Evolutionary conservation across 2,329 filamentous ascomycete species (phyloP).

Genomic region (Colletotrichum destructivum): DNA sequence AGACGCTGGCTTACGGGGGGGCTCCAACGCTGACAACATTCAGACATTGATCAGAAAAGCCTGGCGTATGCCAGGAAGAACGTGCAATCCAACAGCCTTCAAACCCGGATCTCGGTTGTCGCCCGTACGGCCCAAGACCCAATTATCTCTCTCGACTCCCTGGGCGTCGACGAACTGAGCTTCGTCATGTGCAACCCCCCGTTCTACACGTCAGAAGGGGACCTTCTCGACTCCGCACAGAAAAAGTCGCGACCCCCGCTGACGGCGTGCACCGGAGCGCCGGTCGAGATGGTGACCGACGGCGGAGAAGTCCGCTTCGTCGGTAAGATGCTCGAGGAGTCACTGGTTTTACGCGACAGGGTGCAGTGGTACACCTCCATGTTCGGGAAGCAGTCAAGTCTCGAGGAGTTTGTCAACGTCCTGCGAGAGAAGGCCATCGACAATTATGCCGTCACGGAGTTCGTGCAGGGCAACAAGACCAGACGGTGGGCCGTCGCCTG

Average conservation of each 20-base stretch:
- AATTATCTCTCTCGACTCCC: constrained; percentile 75
- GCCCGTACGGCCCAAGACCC: constrained; percentile 64
- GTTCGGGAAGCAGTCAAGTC: constrained; percentile 84
- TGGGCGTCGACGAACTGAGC: constrained; percentile 70
- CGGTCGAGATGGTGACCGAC: constrained; percentile 86
- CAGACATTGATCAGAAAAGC: constrained; percentile 82
- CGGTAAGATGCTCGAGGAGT: constrained; percentile 79
- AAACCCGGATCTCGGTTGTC: constrained; percentile 75
- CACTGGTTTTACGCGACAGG: constrained; percentile 68
- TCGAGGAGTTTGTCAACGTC: constrained; percentile 73
- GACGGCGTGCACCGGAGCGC: constrained; percentile 82
- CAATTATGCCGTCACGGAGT: constrained; percentile 88
- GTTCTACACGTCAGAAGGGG: constrained; percentile 84
- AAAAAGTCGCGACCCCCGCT: constrained; percentile 78
- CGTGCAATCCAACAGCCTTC: constrained; percentile 75
- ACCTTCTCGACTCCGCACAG: constrained; percentile 76
- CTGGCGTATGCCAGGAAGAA: constrained; percentile 78
- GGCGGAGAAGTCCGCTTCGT: constrained; percentile 87
- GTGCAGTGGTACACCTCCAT: constrained; percentile 94
- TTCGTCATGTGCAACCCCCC: constrained; percentile 97
- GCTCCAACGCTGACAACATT: neutral
- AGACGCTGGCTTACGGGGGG: no score
- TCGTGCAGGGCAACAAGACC: constrained; percentile 84
- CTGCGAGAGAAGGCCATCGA: constrained; percentile 70
- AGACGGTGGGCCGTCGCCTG: constrained; percentile 90